Evolutionary conservation across 2,329 filamentous ascomycete species (phyloP), one percentile per base, ranked within the genome.

Genomic region (Hirsutella minnesotensis): DNA sequence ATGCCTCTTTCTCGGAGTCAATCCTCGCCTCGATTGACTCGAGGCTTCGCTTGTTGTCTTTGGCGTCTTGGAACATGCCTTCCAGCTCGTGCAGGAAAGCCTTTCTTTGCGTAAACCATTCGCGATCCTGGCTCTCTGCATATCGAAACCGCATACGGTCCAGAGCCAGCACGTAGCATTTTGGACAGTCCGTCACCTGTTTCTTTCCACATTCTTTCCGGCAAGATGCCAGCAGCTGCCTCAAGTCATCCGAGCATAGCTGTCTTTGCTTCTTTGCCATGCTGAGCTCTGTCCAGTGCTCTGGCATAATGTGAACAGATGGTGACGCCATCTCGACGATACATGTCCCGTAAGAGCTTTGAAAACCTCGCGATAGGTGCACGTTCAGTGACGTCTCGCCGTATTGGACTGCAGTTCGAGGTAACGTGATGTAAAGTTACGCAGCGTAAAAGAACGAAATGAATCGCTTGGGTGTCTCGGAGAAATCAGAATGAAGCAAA

Each of bases 91-190:
- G 60, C 19, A 75, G 57, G 45, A 78, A 75, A 8, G 60, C 59
- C 24, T 60, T 61, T 27, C 72, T 61, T 38, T 65, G 63, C 3
- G 67, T 61, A 53, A 77, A 76, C 75, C 75, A 78, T 52, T 74
- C 70, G 18, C 51, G 55, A 16, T 57, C 59, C 35, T 53, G 46
- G 21, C 55, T 56, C n/a, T 60, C 58, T 39, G 52, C 55, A 42
- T 63, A 67, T 12, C 63, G 52, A 34, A 49, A 48, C 18, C 61
- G 58, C 53, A 77, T 61, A 29, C 62, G 61, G 29, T 70, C 65
- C 35, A 77, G 52, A 4, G 73, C 56, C 42, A 67, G 62, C 18
- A 56, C 56, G 56, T 69, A 73, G 53, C 73, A 77, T 20, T 63
- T 58, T 9, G 63, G 51, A 51, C 72, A 77, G 37, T 72, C 63